phyloP scores from a whole-genome alignment of 345 rosid species.

The Salix caprea region DNA sequence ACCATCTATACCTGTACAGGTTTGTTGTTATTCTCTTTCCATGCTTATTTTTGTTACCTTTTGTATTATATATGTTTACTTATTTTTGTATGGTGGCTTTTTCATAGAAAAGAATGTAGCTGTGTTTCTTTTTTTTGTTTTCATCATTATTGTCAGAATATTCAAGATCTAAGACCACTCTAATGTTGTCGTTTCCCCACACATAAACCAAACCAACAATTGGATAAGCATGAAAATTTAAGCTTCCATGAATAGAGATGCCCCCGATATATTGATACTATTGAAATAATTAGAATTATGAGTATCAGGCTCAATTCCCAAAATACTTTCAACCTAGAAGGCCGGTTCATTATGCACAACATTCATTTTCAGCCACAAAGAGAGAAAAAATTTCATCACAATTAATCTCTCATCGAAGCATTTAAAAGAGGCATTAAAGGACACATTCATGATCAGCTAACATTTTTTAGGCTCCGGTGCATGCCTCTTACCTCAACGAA shows the following conservation, averaged over 20 bases:
- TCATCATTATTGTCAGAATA: not conserved
- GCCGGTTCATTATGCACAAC: too few relatives aligned
- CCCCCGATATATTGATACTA: not conserved
- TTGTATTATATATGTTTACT: not conserved
- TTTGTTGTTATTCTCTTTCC: constrained; percentile 27
- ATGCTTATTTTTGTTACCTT: not conserved
- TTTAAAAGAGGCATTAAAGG: too few relatives aligned
- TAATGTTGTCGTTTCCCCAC: not conserved
- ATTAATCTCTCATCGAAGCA: too few relatives aligned
- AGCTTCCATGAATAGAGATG: not conserved
- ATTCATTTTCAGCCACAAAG: too few relatives aligned
- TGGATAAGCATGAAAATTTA: not conserved
- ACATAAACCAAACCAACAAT: not conserved
- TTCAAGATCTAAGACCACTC: not conserved
- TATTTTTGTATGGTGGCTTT: not conserved
- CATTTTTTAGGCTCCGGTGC: too few relatives aligned
- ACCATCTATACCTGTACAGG: constrained; percentile 95
- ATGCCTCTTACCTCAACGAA: too few relatives aligned
- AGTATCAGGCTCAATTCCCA: not conserved
- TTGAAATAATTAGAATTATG: not conserved
- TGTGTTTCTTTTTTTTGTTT: not conserved
- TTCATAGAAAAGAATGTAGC: not conserved
- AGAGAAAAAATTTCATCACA: too few relatives aligned
- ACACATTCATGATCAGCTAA: too few relatives aligned
- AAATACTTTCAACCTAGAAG: too few relatives aligned